These are phyloP conservation scores for Aspergillus cavernicola DNA, from an alignment of 495 filamentous ascomycete genomes.

Conservation along the genomic window DNA sequence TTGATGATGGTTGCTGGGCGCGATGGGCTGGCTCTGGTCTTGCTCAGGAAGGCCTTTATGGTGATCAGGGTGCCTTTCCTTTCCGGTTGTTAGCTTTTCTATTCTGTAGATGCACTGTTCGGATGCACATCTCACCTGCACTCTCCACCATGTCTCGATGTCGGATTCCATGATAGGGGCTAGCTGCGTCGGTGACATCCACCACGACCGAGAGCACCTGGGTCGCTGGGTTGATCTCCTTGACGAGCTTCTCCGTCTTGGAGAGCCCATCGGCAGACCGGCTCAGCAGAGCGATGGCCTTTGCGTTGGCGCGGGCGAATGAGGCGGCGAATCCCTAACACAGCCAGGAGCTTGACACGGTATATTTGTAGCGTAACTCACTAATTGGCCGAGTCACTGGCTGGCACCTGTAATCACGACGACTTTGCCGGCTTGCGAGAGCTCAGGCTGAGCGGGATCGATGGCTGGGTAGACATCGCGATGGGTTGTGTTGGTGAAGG, in stretches of 20 bases:
- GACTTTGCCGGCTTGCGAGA: conserved; percentile 33
- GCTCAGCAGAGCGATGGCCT: conserved; percentile 23
- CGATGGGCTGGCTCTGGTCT: conserved; percentile 16
- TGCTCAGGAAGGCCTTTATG: conserved; percentile 33
- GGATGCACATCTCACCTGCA: too few species aligned
- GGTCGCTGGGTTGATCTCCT: conserved; percentile 20
- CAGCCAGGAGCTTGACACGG: too few species aligned
- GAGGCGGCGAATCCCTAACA: background rate
- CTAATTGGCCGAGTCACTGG: conserved; percentile 29
- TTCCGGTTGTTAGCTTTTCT: too few species aligned
- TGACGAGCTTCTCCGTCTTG: conserved; percentile 16
- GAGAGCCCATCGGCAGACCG: conserved; percentile 21
- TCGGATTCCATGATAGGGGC: too few species aligned
- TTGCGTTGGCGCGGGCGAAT: background rate
- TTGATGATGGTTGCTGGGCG: background rate
- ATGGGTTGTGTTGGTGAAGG: conserved; percentile 21
- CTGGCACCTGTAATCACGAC: conserved; percentile 38
- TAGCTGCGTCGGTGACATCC: conserved; percentile 25
- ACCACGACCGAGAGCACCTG: conserved; percentile 24
- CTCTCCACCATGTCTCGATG: too few species aligned
- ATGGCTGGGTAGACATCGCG: conserved; percentile 35
- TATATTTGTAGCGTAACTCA: too few species aligned
- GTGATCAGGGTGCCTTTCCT: conserved; percentile 21
- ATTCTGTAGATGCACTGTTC: too few species aligned
- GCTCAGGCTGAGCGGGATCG: conserved; percentile 24